A percentile compares a stretch with the other conserved stretches of the same genome.
phyloP scores from a whole-genome alignment of 1,284 basidiomycete species.

The Ganoderma meredithae region DNA sequence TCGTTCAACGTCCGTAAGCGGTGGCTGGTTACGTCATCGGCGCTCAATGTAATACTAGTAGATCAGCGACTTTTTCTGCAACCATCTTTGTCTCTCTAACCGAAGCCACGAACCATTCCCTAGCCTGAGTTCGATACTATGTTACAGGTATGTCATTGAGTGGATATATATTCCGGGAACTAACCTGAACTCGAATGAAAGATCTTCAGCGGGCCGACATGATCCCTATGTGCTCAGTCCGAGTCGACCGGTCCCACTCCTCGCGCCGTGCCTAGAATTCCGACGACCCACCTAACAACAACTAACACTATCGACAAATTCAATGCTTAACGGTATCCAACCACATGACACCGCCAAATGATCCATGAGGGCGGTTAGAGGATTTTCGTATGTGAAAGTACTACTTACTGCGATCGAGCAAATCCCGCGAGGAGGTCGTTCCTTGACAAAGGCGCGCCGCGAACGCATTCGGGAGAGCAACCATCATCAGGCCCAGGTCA shows the following conservation, averaged over 20 bases:
- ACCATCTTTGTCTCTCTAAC: not conserved
- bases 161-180: not conserved
- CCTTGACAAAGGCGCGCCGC: not conserved
- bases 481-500: not conserved
- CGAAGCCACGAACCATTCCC: not conserved
- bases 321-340: not conserved
- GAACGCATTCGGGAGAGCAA: not conserved
- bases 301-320: not conserved
- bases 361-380: not conserved
- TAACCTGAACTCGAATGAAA: not conserved
- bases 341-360: not conserved
- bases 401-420: constrained; percentile 7
- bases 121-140: not conserved
- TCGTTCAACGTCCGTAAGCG: not conserved
- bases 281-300: not conserved
- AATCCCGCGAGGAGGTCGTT: not conserved
- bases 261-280: not conserved
- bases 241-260: not conserved
- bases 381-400: not conserved
- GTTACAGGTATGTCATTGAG: not conserved
- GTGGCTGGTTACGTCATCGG: not conserved
- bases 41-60: not conserved
- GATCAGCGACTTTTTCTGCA: not conserved
- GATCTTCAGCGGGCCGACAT: not conserved
- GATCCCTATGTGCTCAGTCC: not conserved